These are phyloP conservation scores for Effrenium voratum DNA, from an alignment of 73 alveolate genomes.

Conservation along the genomic window DNA sequence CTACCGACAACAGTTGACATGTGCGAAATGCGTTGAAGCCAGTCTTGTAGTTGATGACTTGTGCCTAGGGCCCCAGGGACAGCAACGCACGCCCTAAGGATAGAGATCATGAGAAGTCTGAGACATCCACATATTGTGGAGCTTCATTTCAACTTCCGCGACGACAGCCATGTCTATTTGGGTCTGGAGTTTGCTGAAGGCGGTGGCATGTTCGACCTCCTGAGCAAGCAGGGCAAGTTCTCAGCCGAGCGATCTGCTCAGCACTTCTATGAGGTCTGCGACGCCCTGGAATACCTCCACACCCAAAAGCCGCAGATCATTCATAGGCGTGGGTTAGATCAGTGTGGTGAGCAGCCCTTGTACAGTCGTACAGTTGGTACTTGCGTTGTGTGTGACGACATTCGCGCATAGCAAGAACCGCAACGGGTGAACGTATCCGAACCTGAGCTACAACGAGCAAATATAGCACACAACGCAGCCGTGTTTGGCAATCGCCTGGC, in stretches of 20 bases:
- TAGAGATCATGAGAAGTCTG: slow-evolving; percentile 79
- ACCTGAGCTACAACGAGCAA: no score
- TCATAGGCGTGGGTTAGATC: slow-evolving; percentile 57
- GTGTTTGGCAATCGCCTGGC: no score
- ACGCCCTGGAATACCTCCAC: slow-evolving; percentile 79
- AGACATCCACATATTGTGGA: slow-evolving; percentile 82
- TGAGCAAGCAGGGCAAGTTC: slow-evolving; percentile 86
- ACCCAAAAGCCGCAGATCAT: slow-evolving; percentile 70
- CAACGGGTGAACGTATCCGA: no score
- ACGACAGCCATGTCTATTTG: slow-evolving; percentile 75
- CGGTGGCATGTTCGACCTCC: slow-evolving; percentile 88
- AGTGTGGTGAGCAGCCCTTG: no score
- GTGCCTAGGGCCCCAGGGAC: no score
- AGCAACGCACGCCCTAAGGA: slow-evolving; percentile 23
- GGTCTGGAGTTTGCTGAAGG: slow-evolving; percentile 94
- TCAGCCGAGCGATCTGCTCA: slow-evolving; percentile 64
- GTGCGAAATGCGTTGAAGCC: no score
- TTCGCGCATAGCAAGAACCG: no score
- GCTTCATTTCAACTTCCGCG: slow-evolving; percentile 86
- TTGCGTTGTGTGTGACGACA: no score
- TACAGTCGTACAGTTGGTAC: no score
- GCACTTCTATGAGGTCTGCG: slow-evolving; percentile 86
- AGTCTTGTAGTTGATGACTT: no score
- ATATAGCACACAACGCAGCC: no score
- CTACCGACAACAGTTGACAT: no score